Evolutionary conservation across 768 basidiomycete genomes (phyloP).

Genomic region (Boletus sp.): DNA sequence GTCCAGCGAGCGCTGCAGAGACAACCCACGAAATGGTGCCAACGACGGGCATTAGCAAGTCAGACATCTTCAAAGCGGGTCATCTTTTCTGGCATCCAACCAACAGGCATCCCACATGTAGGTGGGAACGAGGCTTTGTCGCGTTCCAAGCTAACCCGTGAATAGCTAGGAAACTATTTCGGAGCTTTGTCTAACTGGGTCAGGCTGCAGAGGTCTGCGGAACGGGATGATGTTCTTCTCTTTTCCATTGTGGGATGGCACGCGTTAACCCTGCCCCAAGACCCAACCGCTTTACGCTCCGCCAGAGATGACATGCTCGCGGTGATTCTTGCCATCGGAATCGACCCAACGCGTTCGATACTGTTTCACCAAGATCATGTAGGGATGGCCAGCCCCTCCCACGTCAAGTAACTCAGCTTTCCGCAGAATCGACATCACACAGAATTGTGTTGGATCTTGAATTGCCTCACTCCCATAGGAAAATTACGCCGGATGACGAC

Average conservation of each 20-base stretch:
- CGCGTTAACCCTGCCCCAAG: constrained; percentile 88
- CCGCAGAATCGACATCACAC: constrained; percentile 75
- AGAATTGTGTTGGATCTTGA: constrained; percentile 88
- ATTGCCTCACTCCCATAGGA: constrained; percentile 79
- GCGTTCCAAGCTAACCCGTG: not conserved
- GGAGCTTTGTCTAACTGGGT: constrained; percentile 93
- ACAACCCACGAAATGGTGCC: not conserved
- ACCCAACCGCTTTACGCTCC: constrained; percentile 56
- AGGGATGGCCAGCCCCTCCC: not conserved
- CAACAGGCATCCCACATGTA: constrained; percentile 89
- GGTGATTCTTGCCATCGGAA: constrained; percentile 76
- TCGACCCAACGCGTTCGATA: constrained; percentile 70
- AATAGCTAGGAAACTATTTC: constrained; percentile 87
- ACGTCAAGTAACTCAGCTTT: not conserved
- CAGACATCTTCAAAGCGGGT: constrained; percentile 32
- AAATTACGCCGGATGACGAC: constrained; percentile 89
- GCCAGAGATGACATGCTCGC: constrained; percentile 80
- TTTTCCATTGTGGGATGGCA: constrained; percentile 94
- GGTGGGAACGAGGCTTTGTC: constrained; percentile 13
- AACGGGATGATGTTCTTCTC: constrained; percentile 59
- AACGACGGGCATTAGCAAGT: constrained; percentile 6
- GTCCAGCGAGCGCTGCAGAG: constrained; percentile 3
- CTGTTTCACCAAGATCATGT: constrained; percentile 92
- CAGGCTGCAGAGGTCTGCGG: constrained; percentile 61
- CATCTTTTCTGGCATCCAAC: constrained; percentile 91